phyloP scores from a whole-genome alignment of 2,329 filamentous ascomycete species.

The Camptophora hylomeconis region DNA sequence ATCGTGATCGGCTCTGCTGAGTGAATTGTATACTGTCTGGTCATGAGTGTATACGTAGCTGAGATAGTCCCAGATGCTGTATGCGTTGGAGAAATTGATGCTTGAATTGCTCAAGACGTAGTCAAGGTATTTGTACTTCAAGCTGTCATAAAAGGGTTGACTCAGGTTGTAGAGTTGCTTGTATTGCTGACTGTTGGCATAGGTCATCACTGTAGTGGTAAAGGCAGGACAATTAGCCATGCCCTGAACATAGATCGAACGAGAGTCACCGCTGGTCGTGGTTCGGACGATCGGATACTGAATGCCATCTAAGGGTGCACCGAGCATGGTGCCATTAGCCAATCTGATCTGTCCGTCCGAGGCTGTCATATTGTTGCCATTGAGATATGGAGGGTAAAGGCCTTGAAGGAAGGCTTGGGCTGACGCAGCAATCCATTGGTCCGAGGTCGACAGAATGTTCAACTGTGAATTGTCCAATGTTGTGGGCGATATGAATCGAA shows the following conservation, averaged over 20 bases:
- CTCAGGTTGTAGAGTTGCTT: constrained; percentile 24
- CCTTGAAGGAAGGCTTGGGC: constrained; percentile 51
- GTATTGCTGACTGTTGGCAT: constrained; percentile 30
- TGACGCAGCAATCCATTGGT: constrained; percentile 36
- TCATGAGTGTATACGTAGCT: constrained; percentile 43
- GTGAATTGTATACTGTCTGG: too few relatives aligned
- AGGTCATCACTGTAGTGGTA: constrained; percentile 25
- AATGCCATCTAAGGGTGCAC: constrained; percentile 41
- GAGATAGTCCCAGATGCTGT: constrained; percentile 43
- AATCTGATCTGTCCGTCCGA: constrained; percentile 28
- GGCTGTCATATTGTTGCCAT: constrained; percentile 12
- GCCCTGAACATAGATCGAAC: constrained; percentile 38
- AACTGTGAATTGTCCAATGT: constrained; percentile 34
- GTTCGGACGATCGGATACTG: constrained; percentile 42
- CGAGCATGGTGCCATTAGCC: constrained; percentile 35
- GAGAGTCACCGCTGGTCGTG: constrained; percentile 32
- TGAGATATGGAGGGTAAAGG: constrained; percentile 40
- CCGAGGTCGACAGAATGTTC: constrained; percentile 33
- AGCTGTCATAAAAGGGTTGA: constrained; percentile 31
- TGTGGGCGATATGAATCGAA: constrained; percentile 33
- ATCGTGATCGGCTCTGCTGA: too few relatives aligned
- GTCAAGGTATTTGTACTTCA: constrained; percentile 32
- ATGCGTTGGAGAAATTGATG: constrained; percentile 41
- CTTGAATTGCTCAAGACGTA: constrained; percentile 26
- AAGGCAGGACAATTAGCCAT: constrained; percentile 31